Evolutionary conservation across 352 stramenopile genomes (phyloP).

Genomic region (Globisporangium okanoganense): DNA sequence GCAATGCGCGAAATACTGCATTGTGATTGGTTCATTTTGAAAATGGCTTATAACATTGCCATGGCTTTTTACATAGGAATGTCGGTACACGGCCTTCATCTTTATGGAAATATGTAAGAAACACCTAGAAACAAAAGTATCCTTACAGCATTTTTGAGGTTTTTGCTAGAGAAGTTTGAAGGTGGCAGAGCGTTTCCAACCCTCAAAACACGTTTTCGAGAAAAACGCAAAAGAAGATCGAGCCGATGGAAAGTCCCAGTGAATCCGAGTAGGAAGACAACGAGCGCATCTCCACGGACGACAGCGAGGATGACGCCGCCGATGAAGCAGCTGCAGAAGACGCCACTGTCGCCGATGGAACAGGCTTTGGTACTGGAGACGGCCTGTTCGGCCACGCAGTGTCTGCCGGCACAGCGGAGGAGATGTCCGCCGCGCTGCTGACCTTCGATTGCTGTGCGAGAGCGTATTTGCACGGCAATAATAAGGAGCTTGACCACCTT

Average conservation of each 20-base stretch:
- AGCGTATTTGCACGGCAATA: neutral
- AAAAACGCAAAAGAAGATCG: too few relatives aligned
- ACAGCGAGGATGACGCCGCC: neutral
- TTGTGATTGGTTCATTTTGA: neutral
- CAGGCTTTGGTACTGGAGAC: neutral
- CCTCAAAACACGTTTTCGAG: neutral
- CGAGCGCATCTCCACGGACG: neutral
- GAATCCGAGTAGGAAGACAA: neutral
- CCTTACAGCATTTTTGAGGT: neutral
- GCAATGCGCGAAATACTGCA: neutral
- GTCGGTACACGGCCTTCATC: too few relatives aligned
- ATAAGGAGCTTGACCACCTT: neutral
- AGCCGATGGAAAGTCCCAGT: neutral
- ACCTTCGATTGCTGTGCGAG: neutral
- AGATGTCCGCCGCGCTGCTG: neutral
- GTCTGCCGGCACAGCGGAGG: neutral
- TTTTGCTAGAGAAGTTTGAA: conserved; percentile 3
- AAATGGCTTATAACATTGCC: neutral
- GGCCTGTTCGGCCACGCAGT: neutral
- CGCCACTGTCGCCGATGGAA: neutral
- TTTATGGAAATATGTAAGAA: too few relatives aligned
- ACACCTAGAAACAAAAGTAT: too few relatives aligned
- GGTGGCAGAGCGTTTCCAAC: neutral
- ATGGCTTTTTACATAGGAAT: neutral
- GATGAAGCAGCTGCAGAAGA: neutral